Conservation (phyloP, 2,329 filamentous ascomycete genomes). For the Chlorencoelia australis region DNA sequence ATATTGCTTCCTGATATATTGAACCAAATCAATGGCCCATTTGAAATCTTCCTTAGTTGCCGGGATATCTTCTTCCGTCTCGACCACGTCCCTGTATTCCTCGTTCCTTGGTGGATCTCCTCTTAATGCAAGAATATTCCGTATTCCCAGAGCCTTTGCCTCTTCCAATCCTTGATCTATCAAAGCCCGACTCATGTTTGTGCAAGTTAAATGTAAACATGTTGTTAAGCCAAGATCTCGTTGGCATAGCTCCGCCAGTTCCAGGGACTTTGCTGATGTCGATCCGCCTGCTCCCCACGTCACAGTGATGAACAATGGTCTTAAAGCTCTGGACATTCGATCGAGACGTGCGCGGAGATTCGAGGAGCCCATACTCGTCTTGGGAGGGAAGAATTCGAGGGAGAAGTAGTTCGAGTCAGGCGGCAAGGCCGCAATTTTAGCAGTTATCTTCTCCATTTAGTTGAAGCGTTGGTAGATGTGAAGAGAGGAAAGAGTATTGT, state of each 20-base stretch:
- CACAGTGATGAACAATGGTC: constrained; percentile 90
- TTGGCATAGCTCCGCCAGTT: constrained; percentile 92
- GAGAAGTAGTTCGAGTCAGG: constrained; percentile 81
- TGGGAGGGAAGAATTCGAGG: constrained; percentile 98
- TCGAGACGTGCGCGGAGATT: constrained; percentile 89
- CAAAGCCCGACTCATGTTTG: constrained; percentile 83
- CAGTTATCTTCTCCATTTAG: constrained; percentile 66
- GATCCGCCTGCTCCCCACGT: constrained; percentile 97
- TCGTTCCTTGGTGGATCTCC: constrained; percentile 85
- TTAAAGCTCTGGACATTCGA: constrained; percentile 85
- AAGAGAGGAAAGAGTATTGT: not conserved
- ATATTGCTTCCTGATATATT: constrained; percentile 75
- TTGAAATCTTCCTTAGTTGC: constrained; percentile 55
- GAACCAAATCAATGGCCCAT: constrained; percentile 82
- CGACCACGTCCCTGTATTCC: constrained; percentile 65
- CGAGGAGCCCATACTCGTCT: constrained; percentile 89
- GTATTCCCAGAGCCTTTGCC: constrained; percentile 79
- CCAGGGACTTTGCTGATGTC: constrained; percentile 81
- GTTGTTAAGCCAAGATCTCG: constrained; percentile 86
- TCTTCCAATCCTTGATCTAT: constrained; percentile 86
- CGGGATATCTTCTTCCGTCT: constrained; percentile 46
- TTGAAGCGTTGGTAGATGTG: not conserved
- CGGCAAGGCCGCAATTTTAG: constrained; percentile 87
- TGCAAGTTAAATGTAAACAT: constrained; percentile 92
- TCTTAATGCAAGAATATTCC: constrained; percentile 85